Evolutionary conservation across 108 stramenopile genomes (phyloP), one percentile per base, ranked within the genome.

Genomic region (Cyclotella atomus): DNA sequence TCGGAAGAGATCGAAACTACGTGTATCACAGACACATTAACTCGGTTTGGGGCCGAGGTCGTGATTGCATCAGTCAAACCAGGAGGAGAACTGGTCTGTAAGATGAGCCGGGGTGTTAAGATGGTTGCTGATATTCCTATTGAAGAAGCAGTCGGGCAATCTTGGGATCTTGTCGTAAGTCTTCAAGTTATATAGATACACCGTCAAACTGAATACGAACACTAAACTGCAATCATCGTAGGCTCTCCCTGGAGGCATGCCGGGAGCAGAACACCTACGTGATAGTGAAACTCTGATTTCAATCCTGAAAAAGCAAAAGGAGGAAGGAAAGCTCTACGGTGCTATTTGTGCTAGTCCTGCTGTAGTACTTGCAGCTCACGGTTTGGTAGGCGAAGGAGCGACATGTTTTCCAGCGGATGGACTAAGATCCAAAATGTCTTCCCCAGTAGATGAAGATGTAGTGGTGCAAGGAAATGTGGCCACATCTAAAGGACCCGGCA

Each of bases 1-100:
- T 89, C 91, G 45, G 98, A 99, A 74, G 98, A 99, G 71, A 99
- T 99, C 60, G 98, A 99, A 68, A 94, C 96, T 3, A 89, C 94
- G 2, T 96, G 96, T 59, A 96, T 99, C 71, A 93, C 95, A 4
- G 98, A 99, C 71, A 93, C 92, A 10, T 71, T 99, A 9, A 88
- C 87, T 5, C 81, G 97, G 36, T 97, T 96, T 54, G 97, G 97
- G 29, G 97, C 95, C 1, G 68, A 88, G 32, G 98, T 98, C 8
- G 91, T 89, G 1, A 86, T 95, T 27, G 98, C 97, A 16, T 93
- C 91, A 30, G 96, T 97, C 35, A 94, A 88, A 83, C 84, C 89
- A 6, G 82, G 69, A 52, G 88, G 86, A 20, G 81, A 92, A n/a
- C 68, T 93, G 24, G 69, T 90, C 1, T 93, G 91, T 76, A 93